Percentiles rank a stretch among this genome's conserved stretches.
Evolutionary conservation across 208 protist species (phyloP).

Genomic region (Crithidia bombi): DNA sequence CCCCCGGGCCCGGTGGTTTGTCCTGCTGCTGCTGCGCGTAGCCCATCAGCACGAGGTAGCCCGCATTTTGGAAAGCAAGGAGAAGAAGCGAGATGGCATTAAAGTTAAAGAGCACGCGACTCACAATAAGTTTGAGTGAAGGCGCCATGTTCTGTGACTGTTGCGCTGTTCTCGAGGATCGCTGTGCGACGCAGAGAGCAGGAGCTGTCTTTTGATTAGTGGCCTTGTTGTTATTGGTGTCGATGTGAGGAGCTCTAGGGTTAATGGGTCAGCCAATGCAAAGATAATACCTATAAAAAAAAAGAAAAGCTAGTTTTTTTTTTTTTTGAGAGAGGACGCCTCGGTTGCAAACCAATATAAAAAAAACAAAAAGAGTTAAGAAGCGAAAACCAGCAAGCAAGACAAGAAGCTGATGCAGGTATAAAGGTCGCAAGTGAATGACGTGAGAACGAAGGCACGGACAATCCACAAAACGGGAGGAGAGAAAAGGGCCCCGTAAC

Average conservation of each 20-base stretch:
- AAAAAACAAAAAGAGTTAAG: slow-evolving; percentile 11
- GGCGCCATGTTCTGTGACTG: not conserved
- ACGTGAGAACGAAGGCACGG: no score
- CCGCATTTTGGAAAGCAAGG: slow-evolving; percentile 27
- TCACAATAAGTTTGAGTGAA: not conserved
- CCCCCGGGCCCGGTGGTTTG: not conserved
- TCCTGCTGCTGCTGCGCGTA: slow-evolving; percentile 15
- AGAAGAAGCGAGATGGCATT: slow-evolving; percentile 17
- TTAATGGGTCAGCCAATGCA: not conserved
- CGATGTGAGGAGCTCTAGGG: not conserved
- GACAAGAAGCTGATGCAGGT: no score
- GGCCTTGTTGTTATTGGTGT: not conserved
- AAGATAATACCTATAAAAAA: not conserved
- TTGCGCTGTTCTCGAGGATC: not conserved
- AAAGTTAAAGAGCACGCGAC: slow-evolving; percentile 13
- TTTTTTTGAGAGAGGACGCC: not conserved
- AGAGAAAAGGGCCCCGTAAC: not conserved
- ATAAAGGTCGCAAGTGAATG: no score
- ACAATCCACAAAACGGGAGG: no score
- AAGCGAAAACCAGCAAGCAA: slow-evolving; percentile 8
- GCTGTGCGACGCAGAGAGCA: no score
- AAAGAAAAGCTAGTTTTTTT: not conserved
- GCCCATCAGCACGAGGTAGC: slow-evolving; percentile 26
- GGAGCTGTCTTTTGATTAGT: no score
- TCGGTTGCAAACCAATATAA: slow-evolving; percentile 2